Base-by-base conservation (phyloP, 352 stramenopile species). In the Phytopythium helicoides region DNA sequence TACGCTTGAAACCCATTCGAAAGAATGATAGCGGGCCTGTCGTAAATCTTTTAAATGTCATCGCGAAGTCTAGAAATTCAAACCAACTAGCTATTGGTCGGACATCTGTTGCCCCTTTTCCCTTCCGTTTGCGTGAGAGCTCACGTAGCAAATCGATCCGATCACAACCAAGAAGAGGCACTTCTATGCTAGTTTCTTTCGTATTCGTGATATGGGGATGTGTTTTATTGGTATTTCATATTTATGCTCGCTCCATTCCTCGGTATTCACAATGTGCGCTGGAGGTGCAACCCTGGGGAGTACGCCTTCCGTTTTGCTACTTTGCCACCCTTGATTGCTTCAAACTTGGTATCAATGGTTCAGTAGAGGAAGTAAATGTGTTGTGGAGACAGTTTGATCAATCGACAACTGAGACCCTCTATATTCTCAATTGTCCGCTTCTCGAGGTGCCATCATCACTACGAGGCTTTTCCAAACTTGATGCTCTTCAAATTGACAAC, bases 401-500 rank as follows among this genome's bases (percentile, higher is more conserved):
- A 12, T 47, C 45, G 11, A 67, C 23, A 7, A 59, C 67, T 18
- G 44, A 61, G 9, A 64, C 56, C 2, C 12, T 78, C 1, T 31
- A 59, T 6, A 60, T 78, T 35, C 62, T 61, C 0, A 64, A 74
- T 34, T 78, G 68, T 6, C 42, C 56, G 6, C 10, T 6, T 10
- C 37, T 78, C 1, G 33, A 60, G n/a, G 39, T 75, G 18, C 64
- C 65, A 0, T 33, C 56, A 1, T 38, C 49, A 11, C 36, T 78
- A 5, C 39, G 47, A 0, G 47, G 62, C 6, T 78, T 78, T 22
- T 45, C 51, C 25, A 9, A 39, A n/a, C 26, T 59, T 3, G 45
- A 16, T 7, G 56, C 44, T 14, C 36, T 75, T 5, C 72, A 78
- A 38, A 41, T 74, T 3, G 74, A 77, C 42, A 77, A 74, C 37